These are phyloP conservation scores for Saccharomycopsis schoenii DNA, from an alignment of 805 yeast species.

Conservation along the genomic window DNA sequence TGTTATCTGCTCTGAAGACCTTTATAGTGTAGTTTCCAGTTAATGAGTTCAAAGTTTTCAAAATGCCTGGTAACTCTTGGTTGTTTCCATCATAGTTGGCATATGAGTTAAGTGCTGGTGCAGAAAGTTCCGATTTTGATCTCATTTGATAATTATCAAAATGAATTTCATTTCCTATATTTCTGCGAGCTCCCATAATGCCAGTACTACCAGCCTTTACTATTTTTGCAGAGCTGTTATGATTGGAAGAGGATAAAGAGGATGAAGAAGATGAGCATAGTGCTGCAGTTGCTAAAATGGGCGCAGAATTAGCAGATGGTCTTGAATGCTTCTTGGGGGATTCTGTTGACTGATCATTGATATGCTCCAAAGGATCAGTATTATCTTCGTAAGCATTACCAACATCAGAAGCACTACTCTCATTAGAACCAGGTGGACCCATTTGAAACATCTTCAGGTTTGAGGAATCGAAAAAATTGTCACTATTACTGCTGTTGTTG, in stretches of 20 bases:
- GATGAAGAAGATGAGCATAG: neutral
- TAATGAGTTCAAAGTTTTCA: constrained; percentile 19
- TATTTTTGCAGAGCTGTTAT: neutral
- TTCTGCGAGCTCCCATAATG: neutral
- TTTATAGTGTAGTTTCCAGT: constrained; percentile 44
- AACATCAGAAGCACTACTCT: neutral
- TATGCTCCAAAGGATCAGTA: neutral
- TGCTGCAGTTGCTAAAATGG: neutral
- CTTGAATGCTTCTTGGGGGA: neutral
- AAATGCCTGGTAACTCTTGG: constrained; percentile 4
- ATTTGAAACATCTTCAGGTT: neutral
- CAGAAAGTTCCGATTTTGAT: constrained; percentile 1
- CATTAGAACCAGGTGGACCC: neutral
- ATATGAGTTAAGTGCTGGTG: neutral
- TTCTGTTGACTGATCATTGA: neutral
- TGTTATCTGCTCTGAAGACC: constrained; percentile 74
- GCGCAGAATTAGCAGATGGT: neutral
- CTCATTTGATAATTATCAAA: constrained; percentile 11
- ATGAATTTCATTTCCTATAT: neutral
- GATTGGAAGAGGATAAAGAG: neutral
- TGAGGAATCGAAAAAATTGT: neutral
- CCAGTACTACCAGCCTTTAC: neutral
- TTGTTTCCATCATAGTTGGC: constrained; percentile 3
- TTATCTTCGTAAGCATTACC: neutral
- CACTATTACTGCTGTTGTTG: neutral